Base-by-base conservation (phyloP, 257 asterid species). In the Salvia rosmarinus region DNA sequence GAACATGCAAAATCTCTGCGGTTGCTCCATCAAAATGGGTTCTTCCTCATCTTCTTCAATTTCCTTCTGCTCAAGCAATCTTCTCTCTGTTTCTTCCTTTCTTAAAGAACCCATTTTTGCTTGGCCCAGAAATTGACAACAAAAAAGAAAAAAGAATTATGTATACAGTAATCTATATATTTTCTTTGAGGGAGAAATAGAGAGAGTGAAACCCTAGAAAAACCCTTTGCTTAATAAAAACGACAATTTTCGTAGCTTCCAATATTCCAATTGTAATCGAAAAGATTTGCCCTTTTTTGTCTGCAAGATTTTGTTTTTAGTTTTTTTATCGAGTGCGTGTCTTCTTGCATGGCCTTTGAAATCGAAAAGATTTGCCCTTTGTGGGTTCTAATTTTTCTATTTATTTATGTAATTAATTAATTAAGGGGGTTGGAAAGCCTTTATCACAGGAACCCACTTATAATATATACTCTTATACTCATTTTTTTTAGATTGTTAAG, bases 1-100 rank as follows among this genome's bases (percentile, higher is more conserved):
- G 67, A 88, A 88, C 87, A 85, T 90, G 82, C 95, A 88, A 42
- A 71, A 88, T 71, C 84, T 85, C 79, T 88, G 89, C 40, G 89
- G 66, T 64, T 86, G 87, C 62, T 86, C 89, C 90, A 75, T 90
- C 52, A 90, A 85, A 56, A 90, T 83, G 71, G 90, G 95, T 65
- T 90, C 95, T 65, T 72, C 87, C 37, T 71, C 83, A 23, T 20
- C 80, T 35, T 43, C 65, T 47, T 74, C 79, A 21, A 81, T 82
- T 82, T 37, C 79, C 70, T 52, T 80, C 9, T 73, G 78, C 37
- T 80, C 75, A 9, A 58, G 71, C 56, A 52, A 57, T 34, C 35
- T 77, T 32, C 55, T 43, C 77, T 67, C 82, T 30, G 77, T 75
- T 68, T 58, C 86, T 75, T 81, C 88, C 59, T 75, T 82, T 60